phyloP scores from a whole-genome alignment of 768 basidiomycete genomes.

The Naganishia randhawae region DNA sequence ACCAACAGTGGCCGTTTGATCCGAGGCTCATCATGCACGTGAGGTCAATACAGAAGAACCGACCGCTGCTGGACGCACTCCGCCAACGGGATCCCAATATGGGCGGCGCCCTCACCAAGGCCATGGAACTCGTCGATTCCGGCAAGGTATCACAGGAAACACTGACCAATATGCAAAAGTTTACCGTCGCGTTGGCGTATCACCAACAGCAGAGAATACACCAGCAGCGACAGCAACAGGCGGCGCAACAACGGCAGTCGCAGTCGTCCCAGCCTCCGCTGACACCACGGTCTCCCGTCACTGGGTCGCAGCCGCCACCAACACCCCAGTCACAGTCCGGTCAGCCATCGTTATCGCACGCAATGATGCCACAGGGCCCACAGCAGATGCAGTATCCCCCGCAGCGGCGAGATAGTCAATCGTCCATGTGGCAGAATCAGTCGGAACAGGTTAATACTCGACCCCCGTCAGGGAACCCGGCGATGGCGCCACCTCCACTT shows the following conservation, averaged over 20 bases:
- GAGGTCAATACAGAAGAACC: conserved; percentile 29
- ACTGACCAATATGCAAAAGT: conserved; percentile 40
- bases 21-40: conserved; percentile 36
- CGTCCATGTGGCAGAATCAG: not conserved
- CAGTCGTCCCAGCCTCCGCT: conserved; percentile 9
- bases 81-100: conserved; percentile 34
- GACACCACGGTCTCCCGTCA: not conserved
- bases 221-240: conserved; percentile 23
- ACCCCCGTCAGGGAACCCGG: not conserved
- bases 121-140: conserved; percentile 29
- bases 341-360: not conserved
- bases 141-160: conserved; percentile 34
- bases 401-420: not conserved
- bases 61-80: conserved; percentile 33
- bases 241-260: not conserved
- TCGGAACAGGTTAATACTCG: not conserved
- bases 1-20: conserved; percentile 38
- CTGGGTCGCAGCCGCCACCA: not conserved
- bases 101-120: conserved; percentile 30
- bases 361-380: not conserved
- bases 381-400: not conserved
- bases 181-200: conserved; percentile 9
- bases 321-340: not conserved
- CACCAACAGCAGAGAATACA: conserved; percentile 22
- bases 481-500: not conserved